A percentile compares a stretch with the other conserved stretches of the same genome.
phyloP scores from a whole-genome alignment of 495 filamentous ascomycete genomes.

The Astrothelium subdiscretum region DNA sequence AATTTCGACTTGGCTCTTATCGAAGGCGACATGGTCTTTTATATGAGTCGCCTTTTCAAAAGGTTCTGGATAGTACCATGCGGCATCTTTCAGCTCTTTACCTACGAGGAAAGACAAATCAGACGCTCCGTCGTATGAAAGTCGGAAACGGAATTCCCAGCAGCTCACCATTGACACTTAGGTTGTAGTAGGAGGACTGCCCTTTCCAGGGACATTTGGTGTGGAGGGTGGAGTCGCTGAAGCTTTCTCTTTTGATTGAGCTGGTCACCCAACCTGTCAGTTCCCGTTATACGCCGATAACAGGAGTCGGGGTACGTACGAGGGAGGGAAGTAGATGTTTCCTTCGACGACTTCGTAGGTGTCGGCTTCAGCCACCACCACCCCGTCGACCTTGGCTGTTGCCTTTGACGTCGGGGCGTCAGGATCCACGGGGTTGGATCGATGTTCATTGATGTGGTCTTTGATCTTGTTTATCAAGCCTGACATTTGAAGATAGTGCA shows the following conservation, averaged over 20 bases:
- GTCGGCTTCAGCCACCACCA: slow-evolving; percentile 47
- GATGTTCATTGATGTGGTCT: neutral
- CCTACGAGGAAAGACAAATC: neutral
- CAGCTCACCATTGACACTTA: slow-evolving; percentile 28
- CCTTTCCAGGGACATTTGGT: slow-evolving; percentile 62
- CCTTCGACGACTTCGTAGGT: slow-evolving; percentile 56
- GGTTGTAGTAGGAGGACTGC: slow-evolving; percentile 53
- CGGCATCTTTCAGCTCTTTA: slow-evolving; percentile 45
- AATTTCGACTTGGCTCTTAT: slow-evolving; percentile 32
- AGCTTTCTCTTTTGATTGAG: slow-evolving; percentile 35
- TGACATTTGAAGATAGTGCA: too few relatives aligned
- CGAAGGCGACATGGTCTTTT: slow-evolving; percentile 56
- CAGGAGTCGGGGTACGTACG: slow-evolving; percentile 15
- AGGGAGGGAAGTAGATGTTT: slow-evolving; percentile 48
- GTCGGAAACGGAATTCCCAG: neutral
- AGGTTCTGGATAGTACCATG: slow-evolving; percentile 56
- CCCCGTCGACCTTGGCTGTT: slow-evolving; percentile 46
- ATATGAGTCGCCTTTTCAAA: slow-evolving; percentile 46
- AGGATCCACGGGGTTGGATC: neutral
- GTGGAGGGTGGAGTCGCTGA: slow-evolving; percentile 37
- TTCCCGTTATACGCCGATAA: neutral
- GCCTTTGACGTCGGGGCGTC: slow-evolving; percentile 23
- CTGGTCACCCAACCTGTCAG: slow-evolving; percentile 24
- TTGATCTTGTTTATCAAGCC: neutral
- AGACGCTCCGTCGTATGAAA: neutral